These are phyloP conservation scores for Chaetothyriales sp. DNA, from an alignment of 2,329 filamentous ascomycete genomes.

Conservation along the genomic window DNA sequence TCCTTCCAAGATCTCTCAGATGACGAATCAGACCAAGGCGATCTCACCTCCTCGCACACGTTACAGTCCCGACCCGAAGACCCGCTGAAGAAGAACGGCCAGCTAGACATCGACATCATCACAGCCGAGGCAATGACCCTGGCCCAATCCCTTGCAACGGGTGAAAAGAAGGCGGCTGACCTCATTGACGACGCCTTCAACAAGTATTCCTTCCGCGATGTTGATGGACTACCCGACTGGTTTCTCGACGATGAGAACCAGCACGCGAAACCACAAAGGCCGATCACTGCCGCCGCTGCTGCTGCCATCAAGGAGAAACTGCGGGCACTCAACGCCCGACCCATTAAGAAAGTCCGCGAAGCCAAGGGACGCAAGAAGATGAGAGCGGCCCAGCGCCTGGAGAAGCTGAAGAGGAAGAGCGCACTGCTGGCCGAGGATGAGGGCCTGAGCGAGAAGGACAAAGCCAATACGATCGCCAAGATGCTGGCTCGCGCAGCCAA, in stretches of 20 bases:
- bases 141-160: conserved; percentile 78
- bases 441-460: conserved; percentile 88
- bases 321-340: conserved; percentile 80
- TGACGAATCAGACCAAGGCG: conserved; percentile 21
- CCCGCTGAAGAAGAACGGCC: conserved; percentile 27
- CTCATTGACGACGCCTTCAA: conserved; percentile 87
- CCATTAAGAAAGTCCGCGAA: conserved; percentile 98
- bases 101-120: conserved; percentile 84
- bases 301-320: conserved; percentile 87
- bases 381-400: conserved; percentile 74
- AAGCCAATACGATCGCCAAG: conserved; percentile 68
- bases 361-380: conserved; percentile 95
- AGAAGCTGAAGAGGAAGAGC: conserved; percentile 96
- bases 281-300: conserved; percentile 82
- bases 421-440: conserved; percentile 78
- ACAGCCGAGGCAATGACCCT: conserved; percentile 99
- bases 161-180: conserved; percentile 63
- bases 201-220: conserved; percentile 77
- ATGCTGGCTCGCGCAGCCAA: conserved; percentile 69
- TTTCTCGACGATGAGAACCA: conserved; percentile 82
- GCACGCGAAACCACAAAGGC: conserved; percentile 72
- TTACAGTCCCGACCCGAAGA: conserved; percentile 17
- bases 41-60: conserved; percentile 1
- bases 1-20: conserved; percentile 19
- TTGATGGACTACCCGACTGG: conserved; percentile 89